These are phyloP conservation scores for Sonneratia caseolaris DNA, from an alignment of 345 rosid species.

Conservation along the genomic window DNA sequence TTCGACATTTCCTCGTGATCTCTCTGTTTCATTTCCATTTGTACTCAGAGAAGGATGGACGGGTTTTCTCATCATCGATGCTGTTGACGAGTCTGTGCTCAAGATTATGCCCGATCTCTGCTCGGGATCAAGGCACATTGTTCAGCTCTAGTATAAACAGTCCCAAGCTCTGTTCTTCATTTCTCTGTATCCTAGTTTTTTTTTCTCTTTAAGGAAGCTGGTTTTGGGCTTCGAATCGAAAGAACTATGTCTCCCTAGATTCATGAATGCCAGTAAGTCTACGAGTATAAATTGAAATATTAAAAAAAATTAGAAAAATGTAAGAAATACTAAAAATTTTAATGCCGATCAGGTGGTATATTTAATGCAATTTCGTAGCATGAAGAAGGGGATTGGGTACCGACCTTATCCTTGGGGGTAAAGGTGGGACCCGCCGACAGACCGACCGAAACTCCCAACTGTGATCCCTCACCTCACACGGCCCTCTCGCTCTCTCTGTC, in stretches of 20 bases:
- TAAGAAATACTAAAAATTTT: too few relatives aligned
- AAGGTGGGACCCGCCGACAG: slow-evolving; percentile 1
- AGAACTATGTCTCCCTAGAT: too few relatives aligned
- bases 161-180: not conserved
- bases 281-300: too few relatives aligned
- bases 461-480: not conserved
- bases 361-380: not conserved
- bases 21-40: not conserved
- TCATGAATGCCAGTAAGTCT: too few relatives aligned
- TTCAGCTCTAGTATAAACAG: not conserved
- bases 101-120: not conserved
- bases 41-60: not conserved
- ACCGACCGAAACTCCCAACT: not conserved
- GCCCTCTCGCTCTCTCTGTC: not conserved
- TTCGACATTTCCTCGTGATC: not conserved
- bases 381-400: not conserved
- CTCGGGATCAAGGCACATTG: not conserved
- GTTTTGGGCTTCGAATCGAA: not conserved
- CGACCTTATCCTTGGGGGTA: not conserved
- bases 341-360: too few relatives aligned
- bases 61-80: not conserved
- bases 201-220: too few relatives aligned
- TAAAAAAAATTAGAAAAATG: too few relatives aligned
- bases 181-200: not conserved
- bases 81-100: not conserved